Evolutionary conservation across 768 basidiomycete genomes (phyloP), one percentile per base, ranked within the genome.

Genomic region (Phlegmacium glaucopus): DNA sequence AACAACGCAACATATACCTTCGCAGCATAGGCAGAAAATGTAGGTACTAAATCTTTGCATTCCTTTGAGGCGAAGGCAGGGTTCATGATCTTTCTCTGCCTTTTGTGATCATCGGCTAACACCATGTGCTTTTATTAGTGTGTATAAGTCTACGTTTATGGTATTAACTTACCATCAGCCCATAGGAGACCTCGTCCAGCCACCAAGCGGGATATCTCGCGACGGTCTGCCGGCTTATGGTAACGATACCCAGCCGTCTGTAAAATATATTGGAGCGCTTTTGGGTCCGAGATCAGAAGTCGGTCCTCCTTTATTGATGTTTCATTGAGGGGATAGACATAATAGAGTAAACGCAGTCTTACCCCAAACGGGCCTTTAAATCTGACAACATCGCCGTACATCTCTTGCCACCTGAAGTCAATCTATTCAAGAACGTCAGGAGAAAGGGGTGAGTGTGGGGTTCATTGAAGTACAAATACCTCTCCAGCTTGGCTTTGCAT

Each of bases 11-110:
- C 29, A 43, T 42, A 25, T 36, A 67, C 67, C 60, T 65, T 64
- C 9, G 63, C 52, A 43, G 70, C 68, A 45, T 63, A 69, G 28
- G 53, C 59, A 13, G 59, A 70, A 5, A 22, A 22, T 5, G 22
- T 22, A 22, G 22, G 22, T 22, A 22, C 22, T 22, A 57, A 79
- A 78, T 28, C 65, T 48, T 67, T 74, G 32, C 66, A 59, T 52
- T 76, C 75, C n/a, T 69, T 67, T 9, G 52, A 59, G n/a, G 71
- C 68, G 49, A 80, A 79, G 4, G 72, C 75, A 3, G 75, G 76
- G 18, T 72, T 57, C 59, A 79, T 64, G 9, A 75, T 64, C 48
- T 66, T 77, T 49, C 72, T 60, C 29, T 77, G 75, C 32, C 78
- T 63, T 55, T 68, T 74, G 51, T 79, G 78, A 40, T 58, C 67